Conservation (phyloP, 495 filamentous ascomycete genomes). For the Trichoderma parareesei region DNA sequence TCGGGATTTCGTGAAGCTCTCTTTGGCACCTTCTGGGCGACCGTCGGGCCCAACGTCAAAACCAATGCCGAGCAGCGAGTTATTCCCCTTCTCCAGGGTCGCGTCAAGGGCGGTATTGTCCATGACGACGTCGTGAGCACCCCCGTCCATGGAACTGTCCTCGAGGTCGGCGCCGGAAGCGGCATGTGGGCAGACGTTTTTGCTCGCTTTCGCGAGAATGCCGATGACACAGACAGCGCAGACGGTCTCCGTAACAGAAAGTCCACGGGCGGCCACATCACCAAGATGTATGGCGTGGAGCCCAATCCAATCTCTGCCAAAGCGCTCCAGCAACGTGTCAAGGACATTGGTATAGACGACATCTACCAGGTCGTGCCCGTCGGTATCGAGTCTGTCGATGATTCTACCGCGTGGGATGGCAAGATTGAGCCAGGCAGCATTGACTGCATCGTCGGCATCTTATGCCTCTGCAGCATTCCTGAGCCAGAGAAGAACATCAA, state of each 20-base stretch:
- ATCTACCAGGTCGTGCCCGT: slow-evolving; percentile 58
- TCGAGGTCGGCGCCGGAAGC: slow-evolving; percentile 42
- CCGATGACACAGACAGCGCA: neutral
- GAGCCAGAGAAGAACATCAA: slow-evolving; percentile 47
- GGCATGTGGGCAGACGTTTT: slow-evolving; percentile 41
- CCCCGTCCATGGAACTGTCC: slow-evolving; percentile 27
- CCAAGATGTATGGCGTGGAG: slow-evolving; percentile 59
- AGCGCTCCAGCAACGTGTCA: slow-evolving; percentile 37
- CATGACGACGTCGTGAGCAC: slow-evolving; percentile 18
- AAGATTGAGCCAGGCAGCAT: slow-evolving; percentile 45
- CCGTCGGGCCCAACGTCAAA: slow-evolving; percentile 31
- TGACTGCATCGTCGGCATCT: slow-evolving; percentile 60
- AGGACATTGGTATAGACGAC: slow-evolving; percentile 42
- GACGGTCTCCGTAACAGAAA: slow-evolving; percentile 12
- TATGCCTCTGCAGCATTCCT: slow-evolving; percentile 67
- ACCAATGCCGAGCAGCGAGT: slow-evolving; percentile 22
- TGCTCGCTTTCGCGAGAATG: slow-evolving; percentile 6
- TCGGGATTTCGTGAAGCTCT: slow-evolving; percentile 31
- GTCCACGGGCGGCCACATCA: slow-evolving; percentile 25
- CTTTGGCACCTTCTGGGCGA: slow-evolving; percentile 43
- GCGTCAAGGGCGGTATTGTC: slow-evolving; percentile 21
- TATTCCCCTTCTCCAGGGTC: slow-evolving; percentile 34
- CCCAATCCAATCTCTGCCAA: slow-evolving; percentile 52
- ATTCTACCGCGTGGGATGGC: slow-evolving; percentile 30
- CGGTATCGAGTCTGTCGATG: slow-evolving; percentile 47